Base-by-base conservation (phyloP, 2,329 filamentous ascomycete species). In the Trichoderma polysporum region DNA sequence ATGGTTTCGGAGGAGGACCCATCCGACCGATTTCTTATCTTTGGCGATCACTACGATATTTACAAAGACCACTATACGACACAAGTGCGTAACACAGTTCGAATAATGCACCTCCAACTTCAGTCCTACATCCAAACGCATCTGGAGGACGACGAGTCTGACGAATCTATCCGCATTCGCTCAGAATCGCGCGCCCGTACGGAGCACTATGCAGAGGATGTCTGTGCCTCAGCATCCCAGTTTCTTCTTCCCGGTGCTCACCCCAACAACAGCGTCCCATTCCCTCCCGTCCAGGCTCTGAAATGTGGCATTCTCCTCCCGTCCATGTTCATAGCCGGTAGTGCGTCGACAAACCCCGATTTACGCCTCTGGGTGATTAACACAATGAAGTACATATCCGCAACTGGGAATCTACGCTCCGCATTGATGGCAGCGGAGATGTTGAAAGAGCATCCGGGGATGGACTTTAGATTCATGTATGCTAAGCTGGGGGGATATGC, bases 401-500 rank as follows among this genome's bases (percentile, higher is more conserved):
- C 68, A 4, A 54, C 45, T 10, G 72, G 71, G 0, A 66, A 66
- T 2, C 29, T 74, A 8, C 56, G 31, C 25, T 57, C 68, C 33
- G 72, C 72, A 1, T 62, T 50, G 37, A 61, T 64, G 9, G 66
- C 72, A 3, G 67, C 66, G 2, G 56, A 68, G 2, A 31, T 69
- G 19, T 45, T 73, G 39, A 19, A 68, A 37, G 8, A 60, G 17
- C n/a, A 54, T 19, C 66, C 66, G 4, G 27, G 70, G 39, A 25
- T 69, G 49, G 66, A 63, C 1, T 74, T 71, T 25, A 72, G 71
- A 70, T 66, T 69, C 3, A 68, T 75, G 1, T 74, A 72, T 53
- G 69, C 71, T 3, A 71, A 69, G 61, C 39, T 73, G 1, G 73
- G 73, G 1, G 73, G 73, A 25, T 75, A 74, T 58, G 73, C 73